A percentile compares a stretch with the other conserved stretches of the same genome.
Evolutionary conservation across 306 rosid species (phyloP).

Genomic region (Hippophae gyantsensis): DNA sequence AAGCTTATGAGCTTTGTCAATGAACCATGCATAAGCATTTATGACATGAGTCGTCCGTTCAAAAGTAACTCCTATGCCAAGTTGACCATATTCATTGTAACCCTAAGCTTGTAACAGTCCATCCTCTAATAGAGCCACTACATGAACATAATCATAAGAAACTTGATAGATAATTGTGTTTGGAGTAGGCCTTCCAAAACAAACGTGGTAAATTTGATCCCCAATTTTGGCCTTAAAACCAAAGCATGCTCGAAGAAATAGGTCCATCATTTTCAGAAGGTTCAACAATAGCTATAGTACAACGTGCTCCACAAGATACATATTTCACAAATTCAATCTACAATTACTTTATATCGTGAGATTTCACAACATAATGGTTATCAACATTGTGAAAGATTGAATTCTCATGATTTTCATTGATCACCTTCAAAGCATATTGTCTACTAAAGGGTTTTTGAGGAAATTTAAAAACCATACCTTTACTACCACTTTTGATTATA

Average conservation of each 20-base stretch:
- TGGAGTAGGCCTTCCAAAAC: conserved; percentile 70
- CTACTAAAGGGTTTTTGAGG: no score
- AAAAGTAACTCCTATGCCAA: conserved; percentile 87
- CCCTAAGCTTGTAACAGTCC: conserved; percentile 94
- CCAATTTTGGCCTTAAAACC: conserved; percentile 99
- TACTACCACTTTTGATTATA: no score
- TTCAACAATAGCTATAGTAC: conserved; percentile 83
- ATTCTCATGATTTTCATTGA: no score
- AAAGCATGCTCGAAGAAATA: conserved; percentile 56
- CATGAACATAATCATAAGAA: conserved; percentile 92
- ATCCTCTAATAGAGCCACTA: conserved; percentile 73
- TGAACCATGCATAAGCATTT: conserved; percentile 73
- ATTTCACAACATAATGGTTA: no score
- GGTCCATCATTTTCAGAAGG: conserved; percentile 68
- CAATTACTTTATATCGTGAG: conserved; percentile 25
- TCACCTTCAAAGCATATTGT: no score
- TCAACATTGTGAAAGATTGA: no score
- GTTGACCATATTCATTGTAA: conserved; percentile 95
- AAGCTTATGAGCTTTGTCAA: conserved; percentile 86
- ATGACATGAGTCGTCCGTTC: conserved; percentile 75
- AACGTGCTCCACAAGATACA: conserved; percentile 86
- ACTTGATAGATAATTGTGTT: conserved; percentile 60
- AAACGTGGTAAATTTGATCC: conserved; percentile 84
- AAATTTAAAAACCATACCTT: no score
- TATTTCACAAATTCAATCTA: conserved; percentile 62